phyloP scores from a whole-genome alignment of 176 grass and related monocot species.

The Stipa capillata region DNA sequence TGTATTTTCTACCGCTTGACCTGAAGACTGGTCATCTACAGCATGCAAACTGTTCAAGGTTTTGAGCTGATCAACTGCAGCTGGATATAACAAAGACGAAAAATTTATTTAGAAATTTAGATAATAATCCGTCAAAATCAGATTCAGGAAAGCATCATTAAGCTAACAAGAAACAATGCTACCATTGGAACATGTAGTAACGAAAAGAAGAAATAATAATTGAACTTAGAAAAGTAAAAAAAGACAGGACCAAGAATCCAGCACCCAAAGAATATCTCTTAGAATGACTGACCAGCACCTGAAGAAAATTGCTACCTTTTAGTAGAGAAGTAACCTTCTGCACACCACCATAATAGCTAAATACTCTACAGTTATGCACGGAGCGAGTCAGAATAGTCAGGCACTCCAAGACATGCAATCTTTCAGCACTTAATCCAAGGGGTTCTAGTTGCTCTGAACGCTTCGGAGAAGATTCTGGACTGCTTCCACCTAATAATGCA shows the following conservation, averaged over 20 bases:
- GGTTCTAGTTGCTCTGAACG: conserved; percentile 40
- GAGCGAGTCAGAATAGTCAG: conserved; percentile 73
- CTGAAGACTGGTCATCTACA: conserved; percentile 56
- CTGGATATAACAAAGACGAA: conserved; percentile 53
- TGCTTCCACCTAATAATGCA: conserved; percentile 50
- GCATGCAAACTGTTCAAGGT: conserved; percentile 51
- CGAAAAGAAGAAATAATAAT: neutral
- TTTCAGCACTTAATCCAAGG: conserved; percentile 51
- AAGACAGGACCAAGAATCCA: neutral
- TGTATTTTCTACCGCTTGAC: conserved; percentile 48
- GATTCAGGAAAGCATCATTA: neutral
- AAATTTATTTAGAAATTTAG: conserved; percentile 15
- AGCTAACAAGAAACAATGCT: neutral
- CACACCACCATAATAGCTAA: conserved; percentile 93
- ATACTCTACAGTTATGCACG: conserved; percentile 86
- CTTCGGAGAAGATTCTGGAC: conserved; percentile 37
- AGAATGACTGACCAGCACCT: conserved; percentile 5
- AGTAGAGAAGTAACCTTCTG: conserved; percentile 78
- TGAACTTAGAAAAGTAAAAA: neutral
- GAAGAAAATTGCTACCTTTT: conserved; percentile 57
- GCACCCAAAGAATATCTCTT: neutral
- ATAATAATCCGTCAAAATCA: conserved; percentile 2
- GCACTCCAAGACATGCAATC: conserved; percentile 65
- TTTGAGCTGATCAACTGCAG: conserved; percentile 70
- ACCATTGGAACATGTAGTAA: neutral